A percentile compares a stretch with the other conserved stretches of the same genome.
Evolutionary conservation across 257 asterid species (phyloP).

Genomic region (Nicotiana attenuata): DNA sequence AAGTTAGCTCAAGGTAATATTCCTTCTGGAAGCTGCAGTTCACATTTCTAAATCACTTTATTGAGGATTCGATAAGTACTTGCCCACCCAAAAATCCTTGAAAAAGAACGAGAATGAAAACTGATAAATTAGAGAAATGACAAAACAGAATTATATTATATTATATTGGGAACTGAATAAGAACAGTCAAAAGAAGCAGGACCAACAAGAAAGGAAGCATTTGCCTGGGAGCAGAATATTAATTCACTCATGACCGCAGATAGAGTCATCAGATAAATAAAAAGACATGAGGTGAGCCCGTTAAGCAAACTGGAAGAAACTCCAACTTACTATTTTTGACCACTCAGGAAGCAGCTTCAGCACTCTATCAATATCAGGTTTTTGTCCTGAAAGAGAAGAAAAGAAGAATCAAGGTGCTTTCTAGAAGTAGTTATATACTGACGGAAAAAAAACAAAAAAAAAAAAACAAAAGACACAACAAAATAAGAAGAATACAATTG

Average conservation of each 20-base stretch:
- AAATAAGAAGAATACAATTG: neutral
- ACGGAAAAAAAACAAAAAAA: neutral
- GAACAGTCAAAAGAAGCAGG: neutral
- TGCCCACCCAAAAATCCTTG: neutral
- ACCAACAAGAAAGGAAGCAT: neutral
- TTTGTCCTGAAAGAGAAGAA: constrained; percentile 35
- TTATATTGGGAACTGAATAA: neutral
- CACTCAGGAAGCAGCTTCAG: constrained; percentile 74
- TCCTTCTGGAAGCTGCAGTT: neutral
- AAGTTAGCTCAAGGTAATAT: neutral
- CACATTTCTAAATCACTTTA: neutral
- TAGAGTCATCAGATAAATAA: neutral
- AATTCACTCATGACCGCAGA: neutral
- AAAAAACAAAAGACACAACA: neutral
- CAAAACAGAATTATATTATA: neutral
- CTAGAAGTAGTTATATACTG: neutral
- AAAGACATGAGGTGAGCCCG: neutral
- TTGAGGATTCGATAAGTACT: neutral
- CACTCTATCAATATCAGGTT: constrained; percentile 49
- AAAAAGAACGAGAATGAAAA: neutral
- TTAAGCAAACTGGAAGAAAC: neutral
- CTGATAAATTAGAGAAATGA: neutral
- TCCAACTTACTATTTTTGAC: constrained; percentile 59
- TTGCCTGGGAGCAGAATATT: neutral
- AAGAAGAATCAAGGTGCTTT: neutral